Conservation (phyloP, 768 basidiomycete genomes). For the Trametes sanguinea region DNA sequence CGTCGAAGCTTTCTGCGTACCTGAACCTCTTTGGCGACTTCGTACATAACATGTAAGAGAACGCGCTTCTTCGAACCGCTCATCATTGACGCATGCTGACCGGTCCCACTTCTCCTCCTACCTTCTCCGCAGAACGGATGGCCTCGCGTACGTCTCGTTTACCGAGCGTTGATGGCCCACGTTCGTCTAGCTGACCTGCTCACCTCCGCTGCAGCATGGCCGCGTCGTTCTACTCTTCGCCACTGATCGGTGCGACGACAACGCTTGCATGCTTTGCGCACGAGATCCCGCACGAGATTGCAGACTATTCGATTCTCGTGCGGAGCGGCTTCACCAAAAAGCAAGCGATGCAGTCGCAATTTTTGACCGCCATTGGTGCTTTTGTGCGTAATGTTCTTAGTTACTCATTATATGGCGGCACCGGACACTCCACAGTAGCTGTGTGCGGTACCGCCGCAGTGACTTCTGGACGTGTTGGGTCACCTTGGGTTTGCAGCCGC, state of each 20-base stretch:
- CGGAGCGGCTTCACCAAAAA: constrained; percentile 87
- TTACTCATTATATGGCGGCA: not conserved
- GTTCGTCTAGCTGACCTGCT: constrained; percentile 11
- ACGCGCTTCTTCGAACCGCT: constrained; percentile 18
- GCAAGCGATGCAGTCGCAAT: constrained; percentile 93
- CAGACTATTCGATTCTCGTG: constrained; percentile 93
- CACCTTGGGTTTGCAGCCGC: not conserved
- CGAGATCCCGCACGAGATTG: constrained; percentile 95
- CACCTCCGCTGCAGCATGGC: constrained; percentile 63
- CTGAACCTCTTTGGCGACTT: constrained; percentile 93
- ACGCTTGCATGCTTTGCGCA: constrained; percentile 95
- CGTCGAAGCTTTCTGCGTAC: constrained; percentile 87
- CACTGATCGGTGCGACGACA: constrained; percentile 89
- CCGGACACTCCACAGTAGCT: too few species aligned
- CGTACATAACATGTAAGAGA: constrained; percentile 84
- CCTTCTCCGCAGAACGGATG: constrained; percentile 71
- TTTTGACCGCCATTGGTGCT: constrained; percentile 88
- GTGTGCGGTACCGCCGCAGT: too few species aligned
- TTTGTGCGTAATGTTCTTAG: constrained; percentile 61
- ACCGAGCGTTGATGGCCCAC: constrained; percentile 10
- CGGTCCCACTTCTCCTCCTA: not conserved
- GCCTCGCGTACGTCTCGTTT: constrained; percentile 67
- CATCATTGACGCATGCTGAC: constrained; percentile 2
- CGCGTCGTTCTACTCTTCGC: constrained; percentile 96
- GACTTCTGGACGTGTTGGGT: too few species aligned